Percentiles rank a stretch among this genome's conserved stretches.
Evolutionary conservation across 1,284 basidiomycete genomes (phyloP).

Genomic region (Trametes sp.): DNA sequence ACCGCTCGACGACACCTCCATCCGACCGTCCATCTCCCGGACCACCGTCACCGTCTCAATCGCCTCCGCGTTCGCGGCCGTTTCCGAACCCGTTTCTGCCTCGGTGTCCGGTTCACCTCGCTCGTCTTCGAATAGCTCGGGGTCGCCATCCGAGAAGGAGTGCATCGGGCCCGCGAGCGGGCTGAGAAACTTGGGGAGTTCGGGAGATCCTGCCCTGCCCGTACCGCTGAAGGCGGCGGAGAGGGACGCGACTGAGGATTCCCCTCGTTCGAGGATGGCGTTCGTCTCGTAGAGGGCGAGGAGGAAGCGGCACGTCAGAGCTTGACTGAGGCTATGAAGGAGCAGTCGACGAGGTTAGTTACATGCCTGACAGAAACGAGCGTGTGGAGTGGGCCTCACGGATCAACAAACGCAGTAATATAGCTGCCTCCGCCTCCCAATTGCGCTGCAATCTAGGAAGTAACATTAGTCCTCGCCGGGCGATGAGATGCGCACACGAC

Average conservation of each 20-base stretch:
- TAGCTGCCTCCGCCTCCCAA: background rate
- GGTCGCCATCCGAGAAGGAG: background rate
- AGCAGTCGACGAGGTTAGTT: no score
- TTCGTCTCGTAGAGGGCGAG: background rate
- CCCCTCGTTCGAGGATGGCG: background rate
- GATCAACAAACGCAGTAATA: background rate
- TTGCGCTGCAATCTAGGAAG: background rate
- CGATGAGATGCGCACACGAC: background rate
- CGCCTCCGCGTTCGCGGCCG: no score
- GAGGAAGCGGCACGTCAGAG: background rate
- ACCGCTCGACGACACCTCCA: no score
- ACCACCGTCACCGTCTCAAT: no score
- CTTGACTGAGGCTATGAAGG: background rate
- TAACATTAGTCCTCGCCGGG: no score
- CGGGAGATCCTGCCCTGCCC: background rate
- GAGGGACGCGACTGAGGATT: background rate
- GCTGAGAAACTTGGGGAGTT: background rate
- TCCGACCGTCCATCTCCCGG: no score
- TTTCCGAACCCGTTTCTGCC: no score
- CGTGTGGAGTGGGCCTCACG: no score
- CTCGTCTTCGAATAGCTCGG: background rate
- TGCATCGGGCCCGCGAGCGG: background rate
- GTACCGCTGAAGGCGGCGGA: background rate
- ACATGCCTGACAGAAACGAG: no score
- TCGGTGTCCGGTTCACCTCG: no score